Conservation (phyloP, 805 yeast species). For the Myxozyma lipomycoides region DNA sequence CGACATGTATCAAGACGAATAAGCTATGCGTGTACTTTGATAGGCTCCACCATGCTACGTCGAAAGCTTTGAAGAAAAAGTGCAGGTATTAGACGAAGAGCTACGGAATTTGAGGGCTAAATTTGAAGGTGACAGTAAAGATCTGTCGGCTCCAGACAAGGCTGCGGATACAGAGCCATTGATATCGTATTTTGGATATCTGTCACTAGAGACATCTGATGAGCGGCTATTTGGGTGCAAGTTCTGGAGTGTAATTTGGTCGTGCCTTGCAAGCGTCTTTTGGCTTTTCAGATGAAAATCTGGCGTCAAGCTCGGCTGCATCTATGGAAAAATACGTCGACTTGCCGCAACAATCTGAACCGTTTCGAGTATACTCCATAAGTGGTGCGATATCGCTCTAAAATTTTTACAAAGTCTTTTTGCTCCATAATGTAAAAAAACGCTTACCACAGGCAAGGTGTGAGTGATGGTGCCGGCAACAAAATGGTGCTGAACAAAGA, state of each 20-base stretch:
- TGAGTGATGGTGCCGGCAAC: no score
- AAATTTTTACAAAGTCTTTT: no score
- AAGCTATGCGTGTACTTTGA: constrained; percentile 14
- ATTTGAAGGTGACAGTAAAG: constrained; percentile 30
- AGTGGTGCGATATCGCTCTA: no score
- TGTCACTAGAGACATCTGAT: constrained; percentile 13
- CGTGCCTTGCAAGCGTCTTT: constrained; percentile 14
- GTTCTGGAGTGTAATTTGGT: constrained; percentile 19
- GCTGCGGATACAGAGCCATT: constrained; percentile 11
- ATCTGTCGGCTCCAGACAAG: neutral
- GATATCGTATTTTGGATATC: constrained; percentile 12
- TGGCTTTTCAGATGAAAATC: constrained; percentile 7
- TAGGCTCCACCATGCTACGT: constrained; percentile 21
- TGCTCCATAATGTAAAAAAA: no score
- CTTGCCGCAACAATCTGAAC: no score
- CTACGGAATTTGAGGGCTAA: constrained; percentile 63
- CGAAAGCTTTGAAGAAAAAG: constrained; percentile 48
- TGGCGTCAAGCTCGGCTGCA: no score
- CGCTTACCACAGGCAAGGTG: no score
- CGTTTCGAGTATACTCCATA: no score
- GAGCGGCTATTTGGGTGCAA: constrained; percentile 15
- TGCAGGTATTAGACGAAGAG: constrained; percentile 76
- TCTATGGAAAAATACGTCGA: no score
- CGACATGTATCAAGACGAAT: constrained; percentile 14
- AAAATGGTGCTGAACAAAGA: no score